These are phyloP conservation scores for Hypomyces perniciosus DNA, from an alignment of 2,329 filamentous ascomycete species.

Conservation along the genomic window DNA sequence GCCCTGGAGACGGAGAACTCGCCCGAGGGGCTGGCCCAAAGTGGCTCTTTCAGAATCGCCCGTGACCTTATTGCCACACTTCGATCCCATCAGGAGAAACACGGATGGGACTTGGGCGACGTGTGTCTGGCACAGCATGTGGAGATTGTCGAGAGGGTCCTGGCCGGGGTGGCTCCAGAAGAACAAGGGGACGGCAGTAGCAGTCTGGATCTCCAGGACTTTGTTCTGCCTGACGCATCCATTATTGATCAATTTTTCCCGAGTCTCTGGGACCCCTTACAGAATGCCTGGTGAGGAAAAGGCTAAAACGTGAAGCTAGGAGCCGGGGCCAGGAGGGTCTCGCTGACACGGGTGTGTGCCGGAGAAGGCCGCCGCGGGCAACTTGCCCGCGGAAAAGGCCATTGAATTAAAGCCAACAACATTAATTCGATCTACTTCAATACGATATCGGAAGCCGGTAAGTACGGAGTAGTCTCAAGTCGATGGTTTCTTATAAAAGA, in stretches of 20 bases:
- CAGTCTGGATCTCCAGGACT: slow-evolving; percentile 21
- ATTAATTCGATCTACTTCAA: slow-evolving; percentile 6
- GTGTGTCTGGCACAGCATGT: slow-evolving; percentile 43
- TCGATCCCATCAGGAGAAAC: slow-evolving; percentile 31
- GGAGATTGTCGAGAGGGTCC: slow-evolving; percentile 41
- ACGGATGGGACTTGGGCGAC: slow-evolving; percentile 45
- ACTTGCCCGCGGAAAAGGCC: background rate
- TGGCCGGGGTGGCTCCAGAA: slow-evolving; percentile 23
- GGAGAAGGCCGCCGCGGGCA: slow-evolving; percentile 13
- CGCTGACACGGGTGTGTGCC: slow-evolving; percentile 1
- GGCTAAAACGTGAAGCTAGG: background rate
- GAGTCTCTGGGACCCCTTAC: slow-evolving; percentile 31
- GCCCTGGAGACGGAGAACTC: slow-evolving; percentile 39
- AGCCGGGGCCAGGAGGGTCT: background rate
- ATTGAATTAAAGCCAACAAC: slow-evolving; percentile 1
- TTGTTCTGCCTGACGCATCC: slow-evolving; percentile 27
- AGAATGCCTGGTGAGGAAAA: slow-evolving; percentile 26
- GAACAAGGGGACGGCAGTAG: slow-evolving; percentile 14
- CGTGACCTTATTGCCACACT: slow-evolving; percentile 36
- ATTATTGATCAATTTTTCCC: slow-evolving; percentile 31
- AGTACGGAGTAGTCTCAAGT: background rate
- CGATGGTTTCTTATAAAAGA: slow-evolving; percentile 3
- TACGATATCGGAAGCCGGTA: slow-evolving; percentile 15
- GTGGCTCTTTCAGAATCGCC: slow-evolving; percentile 37
- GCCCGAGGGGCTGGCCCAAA: slow-evolving; percentile 28